Percentiles rank a stretch among this genome's conserved stretches.
phyloP scores from a whole-genome alignment of 805 yeast species.

The Ogataea ganodermae region DNA sequence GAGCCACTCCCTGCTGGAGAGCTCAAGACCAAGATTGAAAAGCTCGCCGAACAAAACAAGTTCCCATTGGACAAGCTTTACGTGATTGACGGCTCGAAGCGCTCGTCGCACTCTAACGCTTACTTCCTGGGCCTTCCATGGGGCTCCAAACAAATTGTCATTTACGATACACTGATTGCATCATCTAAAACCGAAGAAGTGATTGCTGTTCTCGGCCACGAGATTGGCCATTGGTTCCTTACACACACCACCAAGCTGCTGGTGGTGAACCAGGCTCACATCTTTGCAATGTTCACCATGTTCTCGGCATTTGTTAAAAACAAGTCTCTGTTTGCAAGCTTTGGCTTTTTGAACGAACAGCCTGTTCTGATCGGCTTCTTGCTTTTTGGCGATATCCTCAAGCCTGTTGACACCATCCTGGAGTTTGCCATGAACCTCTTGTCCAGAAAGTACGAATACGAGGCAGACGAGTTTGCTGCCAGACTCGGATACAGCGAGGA shows the following conservation, averaged over 20 bases:
- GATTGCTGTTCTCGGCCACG: conserved; percentile 96
- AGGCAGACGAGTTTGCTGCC: conserved; percentile 89
- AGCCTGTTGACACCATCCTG: conserved; percentile 72
- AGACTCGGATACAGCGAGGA: conserved; percentile 68
- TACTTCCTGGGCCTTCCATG: conserved; percentile 96
- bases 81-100: conserved; percentile 95
- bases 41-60: conserved; percentile 67
- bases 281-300: conserved; percentile 64
- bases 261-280: conserved; percentile 61
- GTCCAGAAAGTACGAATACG: conserved; percentile 86
- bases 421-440: conserved; percentile 67
- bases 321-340: conserved; percentile 70
- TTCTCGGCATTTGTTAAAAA: conserved; percentile 83
- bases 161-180: conserved; percentile 87
- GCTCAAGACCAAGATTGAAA: conserved; percentile 77
- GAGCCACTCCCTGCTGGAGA: conserved; percentile 91
- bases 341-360: conserved; percentile 67
- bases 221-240: conserved; percentile 96
- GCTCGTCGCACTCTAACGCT: conserved; percentile 96
- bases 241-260: conserved; percentile 83
- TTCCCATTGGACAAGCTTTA: conserved; percentile 87
- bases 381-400: conserved; percentile 73
- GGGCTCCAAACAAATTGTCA: conserved; percentile 88
- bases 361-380: conserved; percentile 84
- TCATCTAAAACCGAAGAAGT: conserved; percentile 77